phyloP scores from a whole-genome alignment of 1,284 basidiomycete genomes.

The Ganoderma meredithae region DNA sequence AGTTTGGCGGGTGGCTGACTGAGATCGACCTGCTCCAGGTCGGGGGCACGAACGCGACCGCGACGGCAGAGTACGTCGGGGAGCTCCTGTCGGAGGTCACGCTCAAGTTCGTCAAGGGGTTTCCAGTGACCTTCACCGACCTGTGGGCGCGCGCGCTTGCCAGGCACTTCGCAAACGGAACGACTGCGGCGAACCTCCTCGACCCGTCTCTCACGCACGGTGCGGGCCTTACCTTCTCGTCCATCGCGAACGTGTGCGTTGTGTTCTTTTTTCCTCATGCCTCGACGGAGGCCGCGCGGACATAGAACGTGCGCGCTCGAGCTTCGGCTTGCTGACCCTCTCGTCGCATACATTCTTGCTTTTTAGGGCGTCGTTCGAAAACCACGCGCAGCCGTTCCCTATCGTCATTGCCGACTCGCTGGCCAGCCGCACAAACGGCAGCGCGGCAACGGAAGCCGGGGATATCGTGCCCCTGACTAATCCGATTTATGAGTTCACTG shows the following conservation, averaged over 20 bases:
- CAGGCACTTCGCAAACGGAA: constrained; percentile 39
- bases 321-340: background rate
- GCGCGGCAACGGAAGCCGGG: constrained; percentile 17
- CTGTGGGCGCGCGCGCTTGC: constrained; percentile 39
- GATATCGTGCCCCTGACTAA: constrained; percentile 45
- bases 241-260: constrained; percentile 36
- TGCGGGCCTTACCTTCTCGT: constrained; percentile 39
- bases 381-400: constrained; percentile 37
- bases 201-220: constrained; percentile 35
- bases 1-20: constrained; percentile 36
- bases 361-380: constrained; percentile 35
- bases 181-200: constrained; percentile 33
- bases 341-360: background rate
- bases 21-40: constrained; percentile 33
- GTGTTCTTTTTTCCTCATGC: background rate
- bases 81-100: constrained; percentile 32
- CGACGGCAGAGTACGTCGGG: constrained; percentile 22
- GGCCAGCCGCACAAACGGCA: constrained; percentile 25
- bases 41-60: constrained; percentile 24
- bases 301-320: background rate
- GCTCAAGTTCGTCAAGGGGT: constrained; percentile 35
- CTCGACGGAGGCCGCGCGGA: constrained; percentile 1
- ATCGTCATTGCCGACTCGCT: constrained; percentile 37
- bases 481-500: constrained; percentile 53
- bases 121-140: constrained; percentile 38